phyloP scores from a whole-genome alignment of 2,329 filamentous ascomycete species.

The Colletotrichum chrysophilum region DNA sequence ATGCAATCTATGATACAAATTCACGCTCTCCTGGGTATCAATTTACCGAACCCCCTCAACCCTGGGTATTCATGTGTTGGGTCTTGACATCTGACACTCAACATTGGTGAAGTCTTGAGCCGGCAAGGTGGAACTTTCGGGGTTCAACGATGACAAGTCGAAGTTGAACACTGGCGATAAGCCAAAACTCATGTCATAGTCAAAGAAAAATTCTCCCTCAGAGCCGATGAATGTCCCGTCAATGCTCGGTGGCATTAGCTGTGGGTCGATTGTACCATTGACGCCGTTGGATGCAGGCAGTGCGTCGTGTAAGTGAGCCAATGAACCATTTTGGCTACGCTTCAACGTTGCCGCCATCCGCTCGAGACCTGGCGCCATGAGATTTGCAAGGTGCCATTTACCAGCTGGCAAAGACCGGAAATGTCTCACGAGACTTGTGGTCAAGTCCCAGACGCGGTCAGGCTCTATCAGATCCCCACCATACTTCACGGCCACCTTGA shows the following conservation, averaged over 20 bases:
- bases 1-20: neutral
- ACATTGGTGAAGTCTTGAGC: conserved; percentile 3
- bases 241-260: neutral
- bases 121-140: neutral
- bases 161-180: conserved; percentile 33
- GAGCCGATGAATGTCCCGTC: conserved; percentile 5
- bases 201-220: conserved; percentile 22
- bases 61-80: neutral
- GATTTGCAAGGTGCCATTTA: conserved; percentile 48
- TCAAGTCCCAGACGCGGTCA: conserved; percentile 40
- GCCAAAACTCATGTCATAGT: conserved; percentile 32
- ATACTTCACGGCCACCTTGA: conserved; percentile 51
- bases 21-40: neutral
- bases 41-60: neutral
- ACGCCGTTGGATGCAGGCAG: neutral
- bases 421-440: conserved; percentile 39
- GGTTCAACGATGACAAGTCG: conserved; percentile 24
- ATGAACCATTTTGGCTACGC: neutral
- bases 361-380: conserved; percentile 51
- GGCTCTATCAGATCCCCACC: conserved; percentile 41
- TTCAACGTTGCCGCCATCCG: conserved; percentile 36
- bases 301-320: neutral
- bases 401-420: conserved; percentile 46
- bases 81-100: neutral
- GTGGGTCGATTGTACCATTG: neutral